These are phyloP conservation scores for Fusarium cicatricum DNA, from an alignment of 2,329 filamentous ascomycete genomes.

Conservation along the genomic window DNA sequence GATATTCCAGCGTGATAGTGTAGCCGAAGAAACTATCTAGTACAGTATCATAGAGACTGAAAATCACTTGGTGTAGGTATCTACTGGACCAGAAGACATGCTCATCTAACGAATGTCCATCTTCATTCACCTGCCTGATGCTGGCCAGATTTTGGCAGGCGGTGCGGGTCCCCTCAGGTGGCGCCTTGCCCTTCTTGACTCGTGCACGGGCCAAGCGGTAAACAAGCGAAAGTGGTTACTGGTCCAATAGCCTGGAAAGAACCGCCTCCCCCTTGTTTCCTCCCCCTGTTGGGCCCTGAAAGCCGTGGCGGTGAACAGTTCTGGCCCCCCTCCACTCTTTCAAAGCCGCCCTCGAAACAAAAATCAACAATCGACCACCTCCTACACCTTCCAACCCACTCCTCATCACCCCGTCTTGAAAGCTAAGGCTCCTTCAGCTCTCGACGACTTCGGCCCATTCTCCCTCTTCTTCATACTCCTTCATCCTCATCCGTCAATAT, in stretches of 20 bases:
- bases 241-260: conserved; percentile 32
- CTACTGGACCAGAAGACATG: too few relatives aligned
- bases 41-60: too few relatives aligned
- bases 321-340: conserved; percentile 29
- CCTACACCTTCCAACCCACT: conserved; percentile 43
- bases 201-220: conserved; percentile 44
- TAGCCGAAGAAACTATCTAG: too few relatives aligned
- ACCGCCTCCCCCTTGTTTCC: conserved; percentile 40
- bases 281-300: conserved; percentile 29
- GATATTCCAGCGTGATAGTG: not conserved
- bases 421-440: conserved; percentile 46
- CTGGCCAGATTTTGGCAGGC: conserved; percentile 23
- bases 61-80: too few relatives aligned
- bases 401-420: conserved; percentile 43
- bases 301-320: conserved; percentile 50
- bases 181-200: conserved; percentile 42
- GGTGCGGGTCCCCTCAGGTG: conserved; percentile 30
- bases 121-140: too few relatives aligned
- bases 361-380: conserved; percentile 48
- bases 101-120: too few relatives aligned
- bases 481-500: conserved; percentile 56
- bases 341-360: conserved; percentile 38
- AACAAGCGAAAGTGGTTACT: conserved; percentile 47
- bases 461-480: conserved; percentile 36
- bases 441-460: conserved; percentile 40